These are phyloP conservation scores for Elongisporangium prolatum DNA, from an alignment of 352 stramenopile genomes.

Conservation along the genomic window DNA sequence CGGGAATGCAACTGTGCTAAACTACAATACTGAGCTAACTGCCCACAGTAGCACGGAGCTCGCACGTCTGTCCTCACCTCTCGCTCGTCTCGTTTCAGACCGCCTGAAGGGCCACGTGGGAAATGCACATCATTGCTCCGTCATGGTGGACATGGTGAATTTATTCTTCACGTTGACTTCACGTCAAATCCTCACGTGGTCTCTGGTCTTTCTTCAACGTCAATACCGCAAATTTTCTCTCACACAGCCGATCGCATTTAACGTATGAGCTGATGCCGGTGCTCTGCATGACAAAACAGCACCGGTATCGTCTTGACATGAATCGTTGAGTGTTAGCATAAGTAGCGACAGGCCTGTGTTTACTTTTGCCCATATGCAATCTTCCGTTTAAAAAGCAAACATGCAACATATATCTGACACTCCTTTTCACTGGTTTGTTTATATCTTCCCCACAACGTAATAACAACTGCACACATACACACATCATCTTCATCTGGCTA, in stretches of 20 bases:
- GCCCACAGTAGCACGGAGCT: not conserved
- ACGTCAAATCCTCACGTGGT: not conserved
- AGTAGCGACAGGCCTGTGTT: not conserved
- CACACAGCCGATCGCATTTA: no score
- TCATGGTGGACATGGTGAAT: not conserved
- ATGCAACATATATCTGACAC: not conserved
- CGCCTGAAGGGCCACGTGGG: not conserved
- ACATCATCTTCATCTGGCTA: not conserved
- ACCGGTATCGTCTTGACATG: not conserved
- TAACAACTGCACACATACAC: not conserved
- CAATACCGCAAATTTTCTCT: no score
- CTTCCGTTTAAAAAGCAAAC: not conserved
- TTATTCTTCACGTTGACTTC: not conserved
- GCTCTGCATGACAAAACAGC: not conserved
- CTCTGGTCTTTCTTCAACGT: not conserved
- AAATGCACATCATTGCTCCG: not conserved
- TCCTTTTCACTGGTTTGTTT: not conserved
- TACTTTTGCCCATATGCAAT: not conserved
- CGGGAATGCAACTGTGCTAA: not conserved
- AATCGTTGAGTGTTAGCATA: not conserved
- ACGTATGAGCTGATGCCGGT: not conserved
- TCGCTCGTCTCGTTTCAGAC: not conserved
- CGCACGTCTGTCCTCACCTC: not conserved
- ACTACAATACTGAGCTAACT: not conserved
- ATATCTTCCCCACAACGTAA: not conserved